Base-by-base conservation (phyloP, 1,284 basidiomycete species). In the Ustilago trichophora region DNA sequence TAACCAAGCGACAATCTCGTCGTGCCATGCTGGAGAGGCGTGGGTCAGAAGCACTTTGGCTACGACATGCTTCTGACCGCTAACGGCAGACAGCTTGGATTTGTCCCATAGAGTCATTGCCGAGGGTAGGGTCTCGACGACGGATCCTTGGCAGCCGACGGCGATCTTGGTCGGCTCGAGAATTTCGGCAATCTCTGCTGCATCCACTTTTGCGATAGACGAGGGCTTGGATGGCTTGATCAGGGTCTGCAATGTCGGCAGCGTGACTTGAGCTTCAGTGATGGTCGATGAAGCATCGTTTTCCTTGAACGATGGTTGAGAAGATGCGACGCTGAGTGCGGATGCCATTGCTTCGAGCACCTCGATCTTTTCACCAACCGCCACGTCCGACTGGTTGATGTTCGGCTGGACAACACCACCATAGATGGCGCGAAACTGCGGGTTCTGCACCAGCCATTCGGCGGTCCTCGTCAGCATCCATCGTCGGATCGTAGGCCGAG, bases 71-170 rank as follows among this genome's bases (percentile, higher is more conserved):
- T 74, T 75, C 18, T 45, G 60, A 9, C 75, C 76, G 18, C 74
- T 62, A 12, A 70, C 73, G 0, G 74, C 57, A 13, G 63, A 53
- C 4, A 78, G 51, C 37, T 65, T 71, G 8, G 76, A 64, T 56
- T 78, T 78, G 56, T 78, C 74, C 76, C 76, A 78, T 34, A 73
- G 67, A 22, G 26, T 46, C n/a, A 78, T 49, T 21, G 71, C 64
- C 34, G 76, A 58, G 4, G 76, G 69, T 24, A 57, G 40, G n/a
- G 72, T 43, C 42, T 60, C 33, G 22, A 69, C 51, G 16, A 75
- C 64, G 10, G 59, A 66, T 10, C 69, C 72, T 40, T 78, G 70
- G 22, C 74, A 74, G 34, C 74, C 74, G 12, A 68, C 51, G 2
- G 68, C 46, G 22, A 78, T 56, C 18, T 47, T 48, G n/a, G 72